Evolutionary conservation across 2,329 filamentous ascomycete genomes (phyloP).

Genomic region (Lecanoromycetidae sp.): DNA sequence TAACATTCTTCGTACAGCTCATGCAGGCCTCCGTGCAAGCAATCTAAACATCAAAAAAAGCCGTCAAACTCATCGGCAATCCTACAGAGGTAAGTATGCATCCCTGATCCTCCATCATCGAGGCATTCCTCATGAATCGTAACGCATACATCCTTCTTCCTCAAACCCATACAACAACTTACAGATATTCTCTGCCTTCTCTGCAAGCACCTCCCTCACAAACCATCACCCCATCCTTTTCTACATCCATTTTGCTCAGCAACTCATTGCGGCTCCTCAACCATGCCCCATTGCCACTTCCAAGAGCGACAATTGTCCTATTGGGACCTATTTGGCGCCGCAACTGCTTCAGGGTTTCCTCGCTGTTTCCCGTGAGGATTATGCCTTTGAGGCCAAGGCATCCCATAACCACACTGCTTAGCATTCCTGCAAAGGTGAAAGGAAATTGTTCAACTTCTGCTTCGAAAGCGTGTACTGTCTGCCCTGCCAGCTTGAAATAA

Average conservation of each 20-base stretch:
- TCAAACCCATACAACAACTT: background rate
- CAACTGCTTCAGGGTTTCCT: slow-evolving; percentile 30
- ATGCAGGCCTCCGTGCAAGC: too few relatives aligned
- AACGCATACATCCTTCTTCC: background rate
- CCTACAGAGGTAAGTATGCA: too few relatives aligned
- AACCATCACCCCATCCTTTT: slow-evolving; percentile 33
- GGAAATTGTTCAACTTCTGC: slow-evolving; percentile 87
- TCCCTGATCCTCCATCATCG: background rate
- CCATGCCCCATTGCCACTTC: slow-evolving; percentile 32
- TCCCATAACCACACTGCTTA: slow-evolving; percentile 62
- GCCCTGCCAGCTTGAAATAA: slow-evolving; percentile 54
- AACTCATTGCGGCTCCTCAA: slow-evolving; percentile 38
- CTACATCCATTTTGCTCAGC: slow-evolving; percentile 32
- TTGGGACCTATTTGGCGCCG: slow-evolving; percentile 28
- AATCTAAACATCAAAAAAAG: too few relatives aligned
- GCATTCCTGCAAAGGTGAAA: slow-evolving; percentile 74
- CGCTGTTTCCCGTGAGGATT: slow-evolving; percentile 33
- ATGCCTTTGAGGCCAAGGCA: slow-evolving; percentile 56
- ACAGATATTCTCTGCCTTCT: slow-evolving; percentile 27
- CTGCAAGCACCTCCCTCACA: slow-evolving; percentile 37
- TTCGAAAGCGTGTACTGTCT: slow-evolving; percentile 75
- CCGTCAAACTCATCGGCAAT: too few relatives aligned
- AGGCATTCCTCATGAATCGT: too few relatives aligned
- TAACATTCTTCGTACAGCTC: too few relatives aligned
- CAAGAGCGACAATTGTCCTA: slow-evolving; percentile 30